Percentiles rank a stretch among this genome's conserved stretches.
Evolutionary conservation across 2,329 filamentous ascomycete genomes (phyloP).

Genomic region (Beauveria sp.): DNA sequence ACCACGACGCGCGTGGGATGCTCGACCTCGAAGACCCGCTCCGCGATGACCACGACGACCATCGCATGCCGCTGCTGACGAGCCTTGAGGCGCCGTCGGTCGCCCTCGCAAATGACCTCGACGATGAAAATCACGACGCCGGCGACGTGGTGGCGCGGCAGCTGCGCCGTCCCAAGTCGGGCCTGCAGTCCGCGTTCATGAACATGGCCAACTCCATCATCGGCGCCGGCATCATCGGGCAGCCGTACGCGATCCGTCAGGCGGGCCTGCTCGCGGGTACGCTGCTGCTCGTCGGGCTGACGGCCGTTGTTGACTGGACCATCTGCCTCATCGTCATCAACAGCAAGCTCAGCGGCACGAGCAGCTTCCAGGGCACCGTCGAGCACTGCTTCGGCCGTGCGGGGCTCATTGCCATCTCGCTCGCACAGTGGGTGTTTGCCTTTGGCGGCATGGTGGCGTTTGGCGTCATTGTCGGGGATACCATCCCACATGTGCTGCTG

Average conservation of each 20-base stretch:
- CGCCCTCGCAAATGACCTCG: constrained; percentile 52
- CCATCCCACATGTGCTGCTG: constrained; percentile 81
- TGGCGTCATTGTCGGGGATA: constrained; percentile 93
- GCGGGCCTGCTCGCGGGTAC: constrained; percentile 79
- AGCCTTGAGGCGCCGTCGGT: constrained; percentile 76
- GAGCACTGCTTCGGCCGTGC: constrained; percentile 88
- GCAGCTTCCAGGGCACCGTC: constrained; percentile 92
- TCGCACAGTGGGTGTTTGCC: constrained; percentile 97
- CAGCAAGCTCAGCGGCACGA: constrained; percentile 88
- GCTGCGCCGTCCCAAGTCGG: constrained; percentile 67
- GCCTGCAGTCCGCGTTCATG: constrained; percentile 86
- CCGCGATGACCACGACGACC: constrained; percentile 21
- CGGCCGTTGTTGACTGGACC: constrained; percentile 89
- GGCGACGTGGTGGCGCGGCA: constrained; percentile 47
- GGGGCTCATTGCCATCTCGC: constrained; percentile 76
- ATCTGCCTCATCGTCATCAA: constrained; percentile 96
- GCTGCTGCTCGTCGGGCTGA: constrained; percentile 69
- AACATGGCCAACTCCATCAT: constrained; percentile 99
- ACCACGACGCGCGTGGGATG: constrained; percentile 17
- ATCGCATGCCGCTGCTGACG: constrained; percentile 68
- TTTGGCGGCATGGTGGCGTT: constrained; percentile 99
- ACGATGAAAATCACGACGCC: constrained; percentile 29
- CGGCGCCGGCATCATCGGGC: constrained; percentile 66
- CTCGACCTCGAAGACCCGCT: constrained; percentile 29
- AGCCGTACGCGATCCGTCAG: constrained; percentile 93